Conservation (phyloP, 2,329 filamentous ascomycete genomes). For the Thelonectria discophora region DNA sequence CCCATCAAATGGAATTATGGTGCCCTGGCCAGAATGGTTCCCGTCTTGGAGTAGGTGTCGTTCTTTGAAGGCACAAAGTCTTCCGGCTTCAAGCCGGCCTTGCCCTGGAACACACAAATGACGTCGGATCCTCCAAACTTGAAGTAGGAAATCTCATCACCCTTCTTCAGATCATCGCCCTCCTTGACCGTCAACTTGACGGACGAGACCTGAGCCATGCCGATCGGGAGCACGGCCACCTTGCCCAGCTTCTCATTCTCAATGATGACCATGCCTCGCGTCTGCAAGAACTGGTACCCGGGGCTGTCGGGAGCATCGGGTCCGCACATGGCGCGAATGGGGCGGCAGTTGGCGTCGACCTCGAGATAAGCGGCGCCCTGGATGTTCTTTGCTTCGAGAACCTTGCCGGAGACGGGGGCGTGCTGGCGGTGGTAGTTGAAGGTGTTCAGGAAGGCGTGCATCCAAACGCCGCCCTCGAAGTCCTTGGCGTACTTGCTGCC, state of each 20-base stretch:
- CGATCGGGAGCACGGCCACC: constrained; percentile 54
- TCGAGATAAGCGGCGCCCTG: constrained; percentile 50
- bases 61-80: constrained; percentile 31
- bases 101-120: constrained; percentile 50
- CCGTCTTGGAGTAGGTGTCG: constrained; percentile 32
- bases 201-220: constrained; percentile 56
- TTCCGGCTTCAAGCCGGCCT: constrained; percentile 28
- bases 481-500: constrained; percentile 42
- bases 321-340: constrained; percentile 31
- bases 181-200: constrained; percentile 45
- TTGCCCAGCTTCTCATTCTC: constrained; percentile 47
- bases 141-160: constrained; percentile 54
- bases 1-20: neutral
- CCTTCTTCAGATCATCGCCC: constrained; percentile 47
- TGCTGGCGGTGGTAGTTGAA: constrained; percentile 55
- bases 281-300: constrained; percentile 53
- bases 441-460: constrained; percentile 52
- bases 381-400: constrained; percentile 50
- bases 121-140: constrained; percentile 55
- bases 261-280: constrained; percentile 51
- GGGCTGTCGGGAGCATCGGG: constrained; percentile 47
- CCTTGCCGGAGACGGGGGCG: constrained; percentile 49
- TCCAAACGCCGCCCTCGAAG: constrained; percentile 52
- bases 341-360: constrained; percentile 37
- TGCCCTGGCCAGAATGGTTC: constrained; percentile 29